phyloP scores from a whole-genome alignment of 345 rosid species.

The Eucalyptus shirleyi region DNA sequence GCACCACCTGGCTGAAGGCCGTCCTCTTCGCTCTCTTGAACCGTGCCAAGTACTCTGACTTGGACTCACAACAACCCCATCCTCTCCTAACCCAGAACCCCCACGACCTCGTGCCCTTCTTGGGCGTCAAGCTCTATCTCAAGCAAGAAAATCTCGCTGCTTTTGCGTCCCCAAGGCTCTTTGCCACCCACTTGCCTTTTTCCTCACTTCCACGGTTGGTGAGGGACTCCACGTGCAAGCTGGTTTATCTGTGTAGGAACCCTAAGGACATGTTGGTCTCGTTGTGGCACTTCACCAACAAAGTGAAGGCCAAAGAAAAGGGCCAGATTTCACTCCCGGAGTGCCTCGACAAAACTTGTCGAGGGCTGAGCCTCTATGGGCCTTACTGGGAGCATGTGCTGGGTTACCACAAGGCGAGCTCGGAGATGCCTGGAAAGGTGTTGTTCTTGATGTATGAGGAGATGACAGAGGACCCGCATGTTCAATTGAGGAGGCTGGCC shows the following conservation, averaged over 20 bases:
- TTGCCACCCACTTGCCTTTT: neutral
- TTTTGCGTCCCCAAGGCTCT: neutral
- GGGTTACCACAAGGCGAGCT: conserved; percentile 8
- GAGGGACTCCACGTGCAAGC: neutral
- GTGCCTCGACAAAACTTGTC: neutral
- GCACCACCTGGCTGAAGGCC: neutral
- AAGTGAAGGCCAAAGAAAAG: conserved; percentile 4
- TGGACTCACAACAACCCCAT: neutral
- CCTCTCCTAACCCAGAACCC: neutral
- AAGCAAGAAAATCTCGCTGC: neutral
- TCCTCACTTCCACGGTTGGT: neutral
- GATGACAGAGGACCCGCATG: neutral
- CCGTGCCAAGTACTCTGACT: neutral
- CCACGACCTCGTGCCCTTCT: neutral
- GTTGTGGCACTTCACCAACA: neutral
- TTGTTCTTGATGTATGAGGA: neutral
- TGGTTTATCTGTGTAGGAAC: conserved; percentile 3
- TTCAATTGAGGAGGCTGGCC: neutral
- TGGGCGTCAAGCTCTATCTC: neutral
- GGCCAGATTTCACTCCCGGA: conserved; percentile 4
- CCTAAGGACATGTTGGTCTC: conserved; percentile 4
- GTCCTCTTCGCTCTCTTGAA: neutral
- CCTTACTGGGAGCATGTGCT: conserved; percentile 4
- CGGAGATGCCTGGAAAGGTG: neutral
- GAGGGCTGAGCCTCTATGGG: neutral